Base-by-base conservation (phyloP, 345 rosid genomes). In the Acer negundo region DNA sequence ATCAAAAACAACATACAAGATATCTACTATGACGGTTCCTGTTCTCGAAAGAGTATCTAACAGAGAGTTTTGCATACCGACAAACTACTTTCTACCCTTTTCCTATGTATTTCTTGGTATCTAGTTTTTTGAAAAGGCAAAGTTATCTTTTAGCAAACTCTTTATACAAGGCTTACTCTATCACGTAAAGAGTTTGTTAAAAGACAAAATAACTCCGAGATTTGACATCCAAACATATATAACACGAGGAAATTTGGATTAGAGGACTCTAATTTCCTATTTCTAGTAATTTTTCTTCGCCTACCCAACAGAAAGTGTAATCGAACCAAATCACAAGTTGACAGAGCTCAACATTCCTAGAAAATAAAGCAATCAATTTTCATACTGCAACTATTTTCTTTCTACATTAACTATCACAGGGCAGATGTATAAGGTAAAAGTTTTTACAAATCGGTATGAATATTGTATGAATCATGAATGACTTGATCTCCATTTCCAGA, bases 361-460 rank as follows among this genome's bases (percentile, higher is more conserved):
- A 28, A 10, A 2, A 2, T 17, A 51, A 9, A 31, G 42, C 46
- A 31, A 28, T 31, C 0, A 4, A 31, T 71, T 40, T 62, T 62
- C 76, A 35, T 42, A 35, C 38, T 35, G 38, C 38, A 35, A 35
- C 6, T 35, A 4, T 35, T 35, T 73, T 42, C 46, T 42, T 42
- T 42, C 46, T 42, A 42, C 46, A 42, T 42, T 42, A 42, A 42
- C 8, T 8, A 2, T 35, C 38, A 35, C 38, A 5, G 0, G 38
- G 38, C 38, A 4, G 38, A 35, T 35, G 4, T 35, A 35, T 35
- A 35, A 1, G 38, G 38, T 35, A 35, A 28, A 63, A 49, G 28
- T 6, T 64, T 74, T 74, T 28, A 74, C 49, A 47, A 13, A 10
- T 47, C 65, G 77, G 69, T 17, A 62, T 42, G 69, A 47, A 26